phyloP scores from a whole-genome alignment of 1,139 yeast species.

The Hanseniaspora gamundiae region DNA sequence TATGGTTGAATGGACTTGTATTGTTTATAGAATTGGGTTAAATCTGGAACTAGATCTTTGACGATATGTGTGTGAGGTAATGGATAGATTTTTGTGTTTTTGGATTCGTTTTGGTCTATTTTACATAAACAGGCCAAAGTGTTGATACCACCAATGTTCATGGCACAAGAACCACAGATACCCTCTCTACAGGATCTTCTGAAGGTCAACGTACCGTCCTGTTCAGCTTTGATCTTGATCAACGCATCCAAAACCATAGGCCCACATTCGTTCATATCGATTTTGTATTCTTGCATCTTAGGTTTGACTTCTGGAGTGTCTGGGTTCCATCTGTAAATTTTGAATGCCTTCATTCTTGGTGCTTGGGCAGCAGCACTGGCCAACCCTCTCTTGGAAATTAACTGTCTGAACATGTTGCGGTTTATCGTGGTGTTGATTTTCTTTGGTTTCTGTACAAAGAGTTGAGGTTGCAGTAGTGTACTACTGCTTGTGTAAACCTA shows the following conservation, averaged over 20 bases:
- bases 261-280: slow-evolving; percentile 86
- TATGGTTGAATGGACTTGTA: slow-evolving; percentile 97
- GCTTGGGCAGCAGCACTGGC: slow-evolving; percentile 25
- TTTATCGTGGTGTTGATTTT: background rate
- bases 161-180: slow-evolving; percentile 98
- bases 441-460: background rate
- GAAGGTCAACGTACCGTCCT: slow-evolving; percentile 88
- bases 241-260: slow-evolving; percentile 97
- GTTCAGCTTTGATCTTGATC: slow-evolving; percentile 89
- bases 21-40: slow-evolving; percentile 95
- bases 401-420: background rate
- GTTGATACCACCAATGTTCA: slow-evolving; percentile 97
- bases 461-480: too few relatives aligned
- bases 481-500: too few relatives aligned
- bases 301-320: slow-evolving; percentile 94
- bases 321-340: slow-evolving; percentile 97
- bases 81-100: slow-evolving; percentile 84
- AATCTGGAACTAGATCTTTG: slow-evolving; percentile 93
- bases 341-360: slow-evolving; percentile 67
- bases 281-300: slow-evolving; percentile 64
- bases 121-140: slow-evolving; percentile 94
- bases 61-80: slow-evolving; percentile 98
- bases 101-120: slow-evolving; percentile 66
- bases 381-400: slow-evolving; percentile 17
- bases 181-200: slow-evolving; percentile 99